Percentiles rank a stretch among this genome's conserved stretches.
Conservation (phyloP, 2,329 filamentous ascomycete genomes). For the Albifimbria verrucaria region DNA sequence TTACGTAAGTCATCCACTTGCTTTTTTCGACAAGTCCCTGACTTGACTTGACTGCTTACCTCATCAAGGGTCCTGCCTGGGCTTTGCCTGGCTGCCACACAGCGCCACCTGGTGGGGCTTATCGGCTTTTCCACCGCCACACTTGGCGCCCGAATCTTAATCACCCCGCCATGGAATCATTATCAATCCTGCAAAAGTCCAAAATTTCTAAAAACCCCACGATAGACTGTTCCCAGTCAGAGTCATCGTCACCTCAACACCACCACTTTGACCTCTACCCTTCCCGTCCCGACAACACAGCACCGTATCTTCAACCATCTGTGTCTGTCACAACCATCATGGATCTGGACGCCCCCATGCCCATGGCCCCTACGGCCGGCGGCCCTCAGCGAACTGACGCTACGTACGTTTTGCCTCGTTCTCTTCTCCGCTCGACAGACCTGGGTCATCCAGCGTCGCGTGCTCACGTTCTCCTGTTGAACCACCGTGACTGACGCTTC, state of each 20-base stretch:
- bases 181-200: not conserved
- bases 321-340: not conserved
- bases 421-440: not conserved
- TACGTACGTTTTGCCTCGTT: not conserved
- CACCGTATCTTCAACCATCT: no score
- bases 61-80: not conserved
- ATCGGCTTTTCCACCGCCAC: not conserved
- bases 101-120: not conserved
- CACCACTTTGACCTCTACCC: no score
- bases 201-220: not conserved
- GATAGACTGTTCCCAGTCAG: not conserved
- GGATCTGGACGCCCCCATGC: constrained; percentile 2
- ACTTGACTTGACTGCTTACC: not conserved
- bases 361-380: constrained; percentile 1
- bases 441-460: not conserved
- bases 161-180: not conserved
- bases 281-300: no score
- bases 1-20: no score
- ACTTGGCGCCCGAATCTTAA: not conserved
- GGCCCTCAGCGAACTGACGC: not conserved
- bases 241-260: not conserved
- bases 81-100: not conserved
- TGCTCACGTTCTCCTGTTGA: not conserved
- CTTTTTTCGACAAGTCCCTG: no score
- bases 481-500: constrained; percentile 3